phyloP scores from a whole-genome alignment of 2,329 filamentous ascomycete species.

The Colletotrichum nymphaeae region DNA sequence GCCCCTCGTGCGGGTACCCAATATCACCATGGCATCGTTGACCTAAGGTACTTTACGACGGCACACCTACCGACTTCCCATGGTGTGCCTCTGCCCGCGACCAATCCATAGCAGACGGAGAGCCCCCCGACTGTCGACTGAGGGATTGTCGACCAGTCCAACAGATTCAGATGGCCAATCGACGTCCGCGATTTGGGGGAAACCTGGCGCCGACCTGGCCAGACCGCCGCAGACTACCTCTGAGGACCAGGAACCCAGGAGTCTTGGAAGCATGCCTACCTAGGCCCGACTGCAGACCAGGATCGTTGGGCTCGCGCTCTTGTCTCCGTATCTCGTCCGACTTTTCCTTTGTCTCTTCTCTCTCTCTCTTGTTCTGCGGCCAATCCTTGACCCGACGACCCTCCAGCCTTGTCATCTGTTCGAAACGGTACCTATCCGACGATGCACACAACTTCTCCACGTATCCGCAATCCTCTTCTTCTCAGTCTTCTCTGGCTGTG shows the following conservation, averaged over 20 bases:
- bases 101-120: neutral
- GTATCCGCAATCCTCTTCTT: no score
- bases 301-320: neutral
- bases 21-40: constrained; percentile 1
- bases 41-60: neutral
- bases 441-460: neutral
- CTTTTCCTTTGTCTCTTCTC: neutral
- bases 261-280: neutral
- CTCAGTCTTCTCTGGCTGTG: no score
- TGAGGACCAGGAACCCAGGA: neutral
- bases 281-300: neutral
- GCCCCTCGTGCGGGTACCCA: neutral
- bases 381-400: neutral
- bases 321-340: neutral
- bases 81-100: neutral
- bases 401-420: neutral
- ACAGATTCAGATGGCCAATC: neutral
- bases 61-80: neutral
- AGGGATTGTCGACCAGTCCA: neutral
- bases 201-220: constrained; percentile 8
- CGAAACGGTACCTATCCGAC: neutral
- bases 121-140: neutral
- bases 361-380: neutral
- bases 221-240: constrained; percentile 5
- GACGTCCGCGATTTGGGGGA: neutral